Evolutionary conservation across 2,329 filamentous ascomycete species (phyloP).

Genomic region (Alternaria arborescens): DNA sequence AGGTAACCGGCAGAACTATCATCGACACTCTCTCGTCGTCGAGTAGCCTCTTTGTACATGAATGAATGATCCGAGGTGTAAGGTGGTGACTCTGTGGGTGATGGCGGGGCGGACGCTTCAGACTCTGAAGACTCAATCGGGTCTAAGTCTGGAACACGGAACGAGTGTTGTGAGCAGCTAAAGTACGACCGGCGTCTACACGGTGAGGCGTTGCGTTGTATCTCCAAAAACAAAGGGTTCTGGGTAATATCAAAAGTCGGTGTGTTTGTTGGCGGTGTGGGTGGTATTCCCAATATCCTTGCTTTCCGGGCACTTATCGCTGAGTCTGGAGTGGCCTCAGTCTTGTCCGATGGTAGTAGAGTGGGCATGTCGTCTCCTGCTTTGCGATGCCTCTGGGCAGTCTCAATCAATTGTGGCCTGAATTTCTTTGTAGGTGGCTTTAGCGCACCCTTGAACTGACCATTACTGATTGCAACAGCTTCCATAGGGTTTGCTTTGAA

Average conservation of each 20-base stretch:
- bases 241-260: conserved; percentile 41
- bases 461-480: conserved; percentile 35
- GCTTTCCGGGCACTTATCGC: conserved; percentile 35
- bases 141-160: conserved; percentile 67
- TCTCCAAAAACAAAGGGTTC: conserved; percentile 48
- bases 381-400: conserved; percentile 74
- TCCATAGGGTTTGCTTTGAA: conserved; percentile 44
- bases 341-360: conserved; percentile 72
- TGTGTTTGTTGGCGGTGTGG: conserved; percentile 56
- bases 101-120: conserved; percentile 58
- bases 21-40: conserved; percentile 72
- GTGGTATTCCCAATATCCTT: conserved; percentile 57
- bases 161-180: conserved; percentile 61
- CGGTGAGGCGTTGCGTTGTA: conserved; percentile 46
- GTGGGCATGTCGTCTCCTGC: conserved; percentile 70
- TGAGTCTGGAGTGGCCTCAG: conserved; percentile 69
- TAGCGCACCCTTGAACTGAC: conserved; percentile 32
- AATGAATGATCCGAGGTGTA: conserved; percentile 59
- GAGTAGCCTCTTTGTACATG: conserved; percentile 62
- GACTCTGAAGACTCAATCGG: conserved; percentile 69
- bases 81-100: conserved; percentile 57
- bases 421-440: conserved; percentile 61
- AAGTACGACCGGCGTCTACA: conserved; percentile 46
- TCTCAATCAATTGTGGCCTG: conserved; percentile 82
- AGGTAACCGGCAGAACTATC: conserved; percentile 79